Base-by-base conservation (phyloP, 2,329 filamentous ascomycete species). In the Fusarium tricinctum region DNA sequence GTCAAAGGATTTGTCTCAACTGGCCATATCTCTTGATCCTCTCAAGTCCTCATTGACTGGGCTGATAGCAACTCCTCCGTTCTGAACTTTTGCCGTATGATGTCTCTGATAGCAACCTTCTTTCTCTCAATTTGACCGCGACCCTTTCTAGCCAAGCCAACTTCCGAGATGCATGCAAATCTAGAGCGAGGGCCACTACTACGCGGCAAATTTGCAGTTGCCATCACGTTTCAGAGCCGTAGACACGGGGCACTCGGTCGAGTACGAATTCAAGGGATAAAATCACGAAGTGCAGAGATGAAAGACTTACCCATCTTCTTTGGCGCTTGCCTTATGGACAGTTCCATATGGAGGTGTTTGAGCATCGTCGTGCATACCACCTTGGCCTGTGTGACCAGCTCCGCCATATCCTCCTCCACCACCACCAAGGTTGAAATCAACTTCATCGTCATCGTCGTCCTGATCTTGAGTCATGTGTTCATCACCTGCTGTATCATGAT, bases 261-360 rank as follows among this genome's bases (percentile, higher is more conserved):
- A 59, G 53, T 52, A 55, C 26, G 49, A 40, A 38, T 59, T 62
- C 56, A 47, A 40, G 50, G 58, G 49, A 58, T 52, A 38, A 59
- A 70, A 75, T 74, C 71, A 77, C 73, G 61, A 63, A 20, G 19
- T 57, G 55, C 43, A 60, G 58, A 62, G 64, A 73, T 52, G 38
- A 38, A 33, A 50, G 60, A 82, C 80, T 81, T 76, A 82, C 80
- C 80, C 80, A 59, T 82, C 80, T 75, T 82, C 80, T 74, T 82
- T 82, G 71, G 94, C 92, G 63, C 90, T 91, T 65, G 92, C 89
- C 63, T 86, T 88, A 66, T 81, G 79, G 17, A 80, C 78, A 26
- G 77, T 75, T 58, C 80, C 78, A 35, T 78, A 77, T 17, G 75
- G 79, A 47, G 74, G 75, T 38, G 79, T 72, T 30, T 72, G 70